A percentile compares a stretch with the other conserved stretches of the same genome.
These are phyloP conservation scores for Malus hybrid DNA, from an alignment of 331 rosid genomes.

Conservation along the genomic window DNA sequence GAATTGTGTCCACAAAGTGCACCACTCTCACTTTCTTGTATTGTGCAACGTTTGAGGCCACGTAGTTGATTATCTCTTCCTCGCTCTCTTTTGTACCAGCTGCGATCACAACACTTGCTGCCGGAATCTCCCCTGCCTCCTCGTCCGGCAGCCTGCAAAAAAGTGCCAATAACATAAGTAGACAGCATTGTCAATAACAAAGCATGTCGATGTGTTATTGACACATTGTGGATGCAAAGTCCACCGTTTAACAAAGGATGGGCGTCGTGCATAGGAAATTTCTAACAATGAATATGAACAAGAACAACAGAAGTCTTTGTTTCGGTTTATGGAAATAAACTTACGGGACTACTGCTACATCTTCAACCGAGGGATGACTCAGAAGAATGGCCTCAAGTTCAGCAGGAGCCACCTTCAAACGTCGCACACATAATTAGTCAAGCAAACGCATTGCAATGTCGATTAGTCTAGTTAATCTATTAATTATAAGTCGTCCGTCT, in stretches of 20 bases:
- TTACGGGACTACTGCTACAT: slow-evolving; percentile 95
- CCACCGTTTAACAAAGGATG: background rate
- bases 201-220: background rate
- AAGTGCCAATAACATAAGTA: background rate
- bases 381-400: slow-evolving; percentile 88
- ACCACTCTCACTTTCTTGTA: slow-evolving; percentile 78
- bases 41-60: slow-evolving; percentile 67
- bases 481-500: slow-evolving; percentile 9
- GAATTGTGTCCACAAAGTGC: slow-evolving; percentile 66
- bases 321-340: background rate
- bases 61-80: slow-evolving; percentile 57
- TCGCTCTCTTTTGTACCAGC: slow-evolving; percentile 49
- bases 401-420: slow-evolving; percentile 81
- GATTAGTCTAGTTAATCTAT: background rate
- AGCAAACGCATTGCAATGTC: background rate
- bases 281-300: background rate
- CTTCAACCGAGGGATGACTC: slow-evolving; percentile 69
- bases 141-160: slow-evolving; percentile 68
- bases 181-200: background rate
- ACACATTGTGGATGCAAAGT: background rate
- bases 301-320: background rate
- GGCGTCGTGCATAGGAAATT: background rate
- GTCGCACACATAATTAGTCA: background rate
- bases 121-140: slow-evolving; percentile 92
- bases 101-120: slow-evolving; percentile 66